These are phyloP conservation scores for Vanrija sp. DNA, from an alignment of 1,284 basidiomycete species.

Conservation along the genomic window DNA sequence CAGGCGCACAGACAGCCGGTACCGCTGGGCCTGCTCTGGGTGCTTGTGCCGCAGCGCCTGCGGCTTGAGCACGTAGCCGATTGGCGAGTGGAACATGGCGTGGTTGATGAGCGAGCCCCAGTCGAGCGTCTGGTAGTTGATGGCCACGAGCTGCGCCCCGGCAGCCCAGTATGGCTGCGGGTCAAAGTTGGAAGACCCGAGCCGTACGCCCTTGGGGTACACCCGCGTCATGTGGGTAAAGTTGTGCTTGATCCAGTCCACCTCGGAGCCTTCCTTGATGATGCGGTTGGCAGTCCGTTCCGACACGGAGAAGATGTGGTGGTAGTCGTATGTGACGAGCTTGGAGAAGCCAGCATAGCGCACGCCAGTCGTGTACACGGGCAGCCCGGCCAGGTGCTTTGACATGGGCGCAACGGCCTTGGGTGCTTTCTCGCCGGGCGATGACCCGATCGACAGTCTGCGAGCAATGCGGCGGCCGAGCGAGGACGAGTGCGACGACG, in stretches of 20 bases:
- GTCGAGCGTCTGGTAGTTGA: conserved; percentile 98
- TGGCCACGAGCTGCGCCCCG: conserved; percentile 88
- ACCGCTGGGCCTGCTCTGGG: conserved; percentile 59
- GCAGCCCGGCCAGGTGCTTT: conserved; percentile 63
- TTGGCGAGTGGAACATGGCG: conserved; percentile 78
- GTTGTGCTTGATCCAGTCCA: conserved; percentile 84
- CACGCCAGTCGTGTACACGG: conserved; percentile 94
- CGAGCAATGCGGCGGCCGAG: conserved; percentile 22
- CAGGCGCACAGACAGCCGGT: conserved; percentile 53
- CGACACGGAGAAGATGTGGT: conserved; percentile 90
- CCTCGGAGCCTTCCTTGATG: conserved; percentile 52
- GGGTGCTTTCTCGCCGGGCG: conserved; percentile 3
- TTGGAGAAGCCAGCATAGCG: conserved; percentile 91
- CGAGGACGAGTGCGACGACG: conserved; percentile 20
- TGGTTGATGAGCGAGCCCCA: conserved; percentile 62
- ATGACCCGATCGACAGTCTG: conserved; percentile 22
- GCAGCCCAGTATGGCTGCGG: conserved; percentile 86
- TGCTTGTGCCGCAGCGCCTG: conserved; percentile 64
- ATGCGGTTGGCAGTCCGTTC: conserved; percentile 66
- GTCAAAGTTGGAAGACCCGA: conserved; percentile 83
- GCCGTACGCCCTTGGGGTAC: conserved; percentile 80
- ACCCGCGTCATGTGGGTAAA: conserved; percentile 78
- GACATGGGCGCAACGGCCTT: conserved; percentile 57
- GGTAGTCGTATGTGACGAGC: conserved; percentile 76
- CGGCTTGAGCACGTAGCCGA: conserved; percentile 91